phyloP scores from a whole-genome alignment of 805 yeast genomes.

The Geotrichum ghanense region DNA sequence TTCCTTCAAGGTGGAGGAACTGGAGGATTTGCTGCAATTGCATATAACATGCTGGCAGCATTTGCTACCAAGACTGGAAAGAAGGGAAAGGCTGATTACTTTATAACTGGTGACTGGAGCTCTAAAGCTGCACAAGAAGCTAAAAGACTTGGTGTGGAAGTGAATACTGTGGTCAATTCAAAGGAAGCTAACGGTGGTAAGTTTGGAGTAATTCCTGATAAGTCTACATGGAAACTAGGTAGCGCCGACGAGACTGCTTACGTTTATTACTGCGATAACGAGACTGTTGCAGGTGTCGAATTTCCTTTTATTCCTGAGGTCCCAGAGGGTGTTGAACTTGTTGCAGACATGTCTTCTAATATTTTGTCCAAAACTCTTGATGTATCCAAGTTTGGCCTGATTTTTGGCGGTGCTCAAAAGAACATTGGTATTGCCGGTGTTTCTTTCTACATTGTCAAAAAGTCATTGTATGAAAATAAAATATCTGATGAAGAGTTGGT shows the following conservation, averaged over 20 bases:
- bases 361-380: constrained; percentile 74
- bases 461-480: constrained; percentile 51
- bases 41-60: constrained; percentile 69
- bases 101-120: constrained; percentile 92
- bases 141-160: constrained; percentile 62
- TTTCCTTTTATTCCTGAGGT: constrained; percentile 46
- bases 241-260: constrained; percentile 62
- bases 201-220: constrained; percentile 56
- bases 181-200: constrained; percentile 41
- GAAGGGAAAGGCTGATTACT: constrained; percentile 72
- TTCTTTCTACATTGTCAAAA: constrained; percentile 82
- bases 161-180: constrained; percentile 57
- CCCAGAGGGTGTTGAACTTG: constrained; percentile 65
- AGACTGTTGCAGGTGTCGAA: constrained; percentile 93
- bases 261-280: constrained; percentile 89
- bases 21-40: constrained; percentile 82
- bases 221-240: constrained; percentile 49
- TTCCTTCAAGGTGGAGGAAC: constrained; percentile 98
- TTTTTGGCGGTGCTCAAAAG: constrained; percentile 98
- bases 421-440: constrained; percentile 96
- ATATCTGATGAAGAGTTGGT: constrained; percentile 45
- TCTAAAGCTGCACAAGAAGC: constrained; percentile 84
- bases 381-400: constrained; percentile 72
- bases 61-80: constrained; percentile 62
- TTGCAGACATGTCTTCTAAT: constrained; percentile 92